Evolutionary conservation across 148 eudicot species (phyloP).

Genomic region (Rhododendron mucronatum): DNA sequence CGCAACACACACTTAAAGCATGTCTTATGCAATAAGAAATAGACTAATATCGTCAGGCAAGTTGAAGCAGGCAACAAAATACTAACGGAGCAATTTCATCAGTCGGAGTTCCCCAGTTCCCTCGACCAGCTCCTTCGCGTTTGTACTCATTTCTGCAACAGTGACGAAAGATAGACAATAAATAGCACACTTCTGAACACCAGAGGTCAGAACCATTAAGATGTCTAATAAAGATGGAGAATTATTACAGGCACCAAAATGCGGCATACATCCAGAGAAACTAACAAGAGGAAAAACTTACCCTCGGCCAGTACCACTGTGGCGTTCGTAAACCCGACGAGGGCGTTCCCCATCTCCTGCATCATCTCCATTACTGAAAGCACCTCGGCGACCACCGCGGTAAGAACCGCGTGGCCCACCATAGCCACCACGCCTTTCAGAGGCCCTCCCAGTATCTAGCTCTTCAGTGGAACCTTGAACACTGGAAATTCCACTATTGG

Average conservation of each 20-base stretch:
- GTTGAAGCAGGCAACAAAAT: neutral
- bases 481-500: constrained; percentile 32
- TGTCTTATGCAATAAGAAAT: neutral
- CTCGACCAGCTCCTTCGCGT: constrained; percentile 91
- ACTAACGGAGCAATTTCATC: constrained; percentile 76
- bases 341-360: constrained; percentile 54
- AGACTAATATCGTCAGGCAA: neutral
- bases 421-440: constrained; percentile 58
- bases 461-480: constrained; percentile 48
- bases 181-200: neutral
- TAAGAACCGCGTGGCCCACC: constrained; percentile 54
- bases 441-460: constrained; percentile 33
- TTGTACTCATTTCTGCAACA: constrained; percentile 60
- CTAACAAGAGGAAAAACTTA: constrained; percentile 19
- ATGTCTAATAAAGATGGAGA: neutral
- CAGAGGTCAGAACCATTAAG: neutral
- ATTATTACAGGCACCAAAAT: neutral
- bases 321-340: constrained; percentile 61
- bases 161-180: neutral
- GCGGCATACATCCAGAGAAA: neutral
- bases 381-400: constrained; percentile 77
- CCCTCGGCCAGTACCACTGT: constrained; percentile 81
- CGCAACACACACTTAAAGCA: neutral
- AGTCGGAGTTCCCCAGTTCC: constrained; percentile 82
- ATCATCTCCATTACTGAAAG: constrained; percentile 53